Evolutionary conservation across 208 protist genomes (phyloP), one percentile per base, ranked within the genome.

Genomic region (Naegleria gruberi): DNA sequence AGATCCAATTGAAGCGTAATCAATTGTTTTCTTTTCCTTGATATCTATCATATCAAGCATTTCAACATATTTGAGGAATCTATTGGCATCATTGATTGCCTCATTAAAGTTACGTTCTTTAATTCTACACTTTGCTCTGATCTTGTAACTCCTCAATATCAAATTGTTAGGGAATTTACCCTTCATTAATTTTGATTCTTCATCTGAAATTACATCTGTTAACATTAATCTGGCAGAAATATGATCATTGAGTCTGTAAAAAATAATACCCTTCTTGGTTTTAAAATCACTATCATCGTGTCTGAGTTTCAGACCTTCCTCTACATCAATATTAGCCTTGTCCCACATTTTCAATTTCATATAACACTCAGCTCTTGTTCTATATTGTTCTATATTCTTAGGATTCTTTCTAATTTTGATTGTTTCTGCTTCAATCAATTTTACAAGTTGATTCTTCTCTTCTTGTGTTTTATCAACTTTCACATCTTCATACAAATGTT

Each of bases 341-440:
- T 84, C 34, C 41, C 42, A 84, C 15, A 30, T 43, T 6, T 45
- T 84, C 42, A 84, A 84, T 46, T 46, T 41, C 42, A 84, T 84
- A 26, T 84, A 84, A 15, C 41, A 42, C 5, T 84, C 41, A 44
- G 23, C 15, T 84, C 81, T 84, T 45, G 34, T 84, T 44, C 34
- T 26, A 43, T 46, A 45, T 44, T n/a, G 19, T 44, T 84, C 81
- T 19, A 84, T 23, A 30, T 7, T 43, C 6, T 42, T 84, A 45
- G 81, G 81, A 45, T 84, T 45, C 40, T 84, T 84, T 84, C 30
- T 15, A 45, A 84, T 41, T 84, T 84, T 84, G 40, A 84, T 84
- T 15, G 81, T 46, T 45, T 46, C 42, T 45, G 34, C 17, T 26
- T 84, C 81, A 40, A 84, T 34, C 5, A 44, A 12, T 30, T 43